Evolutionary conservation across 169 alveolate species (phyloP).

Genomic region (Haemoproteus tartakovskyi): DNA sequence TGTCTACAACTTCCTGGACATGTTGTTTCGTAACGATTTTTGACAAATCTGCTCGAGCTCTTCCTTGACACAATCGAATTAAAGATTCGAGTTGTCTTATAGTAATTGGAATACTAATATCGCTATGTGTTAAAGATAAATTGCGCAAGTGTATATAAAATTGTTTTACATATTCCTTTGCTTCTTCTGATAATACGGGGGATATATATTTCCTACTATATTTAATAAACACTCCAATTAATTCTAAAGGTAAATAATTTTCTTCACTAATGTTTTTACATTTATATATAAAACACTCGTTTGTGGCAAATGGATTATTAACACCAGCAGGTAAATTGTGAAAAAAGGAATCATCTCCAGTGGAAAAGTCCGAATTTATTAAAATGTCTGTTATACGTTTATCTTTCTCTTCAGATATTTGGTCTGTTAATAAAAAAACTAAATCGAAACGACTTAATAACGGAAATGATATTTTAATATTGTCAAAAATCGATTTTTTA

Average conservation of each 20-base stretch:
- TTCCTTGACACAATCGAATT: conserved; percentile 90
- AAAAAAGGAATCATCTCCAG: too few species aligned
- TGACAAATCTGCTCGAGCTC: conserved; percentile 85
- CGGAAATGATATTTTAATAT: conserved; percentile 31
- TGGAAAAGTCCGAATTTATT: too few species aligned
- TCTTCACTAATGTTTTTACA: neutral
- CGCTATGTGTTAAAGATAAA: conserved; percentile 9
- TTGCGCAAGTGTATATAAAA: conserved; percentile 45
- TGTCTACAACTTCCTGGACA: conserved; percentile 72
- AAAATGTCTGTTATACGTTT: too few species aligned
- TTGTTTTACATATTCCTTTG: conserved; percentile 37
- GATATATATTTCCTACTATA: conserved; percentile 24
- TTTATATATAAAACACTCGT: too few species aligned
- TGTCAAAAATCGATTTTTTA: conserved; percentile 4
- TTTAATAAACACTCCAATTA: conserved; percentile 20
- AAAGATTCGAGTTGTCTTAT: conserved; percentile 88
- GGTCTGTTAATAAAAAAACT: conserved; percentile 29
- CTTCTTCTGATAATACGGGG: conserved; percentile 29
- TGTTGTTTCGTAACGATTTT: conserved; percentile 65
- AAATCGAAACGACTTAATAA: conserved; percentile 77
- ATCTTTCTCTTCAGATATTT: neutral
- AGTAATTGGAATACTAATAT: conserved; percentile 80
- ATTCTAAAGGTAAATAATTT: conserved; percentile 23
- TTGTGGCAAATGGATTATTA: too few species aligned
- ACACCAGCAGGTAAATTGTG: too few species aligned